phyloP scores from a whole-genome alignment of 225 moss, liverwort and hornwort genomes.

The Climacium dendroides region DNA sequence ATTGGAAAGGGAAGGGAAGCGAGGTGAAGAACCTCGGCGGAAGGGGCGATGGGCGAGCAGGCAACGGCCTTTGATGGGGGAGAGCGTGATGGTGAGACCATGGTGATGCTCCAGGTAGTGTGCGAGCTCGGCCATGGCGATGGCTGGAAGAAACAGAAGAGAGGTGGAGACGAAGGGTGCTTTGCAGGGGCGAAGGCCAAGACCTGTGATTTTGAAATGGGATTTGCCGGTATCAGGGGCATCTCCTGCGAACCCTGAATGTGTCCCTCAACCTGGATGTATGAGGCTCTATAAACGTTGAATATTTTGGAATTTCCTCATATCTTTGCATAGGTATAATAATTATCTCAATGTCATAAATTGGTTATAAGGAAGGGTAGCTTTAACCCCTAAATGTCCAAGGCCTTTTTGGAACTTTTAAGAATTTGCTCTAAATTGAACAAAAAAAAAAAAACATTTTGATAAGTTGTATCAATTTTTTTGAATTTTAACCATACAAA shows the following conservation, averaged over 20 bases:
- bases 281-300: too few species aligned
- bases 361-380: too few species aligned
- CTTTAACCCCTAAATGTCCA: too few species aligned
- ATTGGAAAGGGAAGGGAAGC: background rate
- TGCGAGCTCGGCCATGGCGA: background rate
- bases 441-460: too few species aligned
- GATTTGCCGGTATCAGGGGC: too few species aligned
- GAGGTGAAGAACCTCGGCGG: background rate
- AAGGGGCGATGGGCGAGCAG: constrained; percentile 21
- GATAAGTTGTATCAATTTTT: too few species aligned
- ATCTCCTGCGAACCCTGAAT: background rate
- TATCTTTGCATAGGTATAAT: background rate
- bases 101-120: background rate
- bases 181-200: too few species aligned
- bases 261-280: background rate
- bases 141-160: background rate
- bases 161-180: too few species aligned
- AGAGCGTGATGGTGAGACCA: constrained; percentile 10
- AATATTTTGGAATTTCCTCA: background rate
- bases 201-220: background rate
- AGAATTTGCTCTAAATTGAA: too few species aligned
- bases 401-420: too few species aligned
- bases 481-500: too few species aligned
- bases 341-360: too few species aligned
- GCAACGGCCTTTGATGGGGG: constrained; percentile 38